Percentiles rank a stretch among this genome's conserved stretches.
phyloP scores from a whole-genome alignment of 441 rosid species.

The Pelargonium citronellum region DNA sequence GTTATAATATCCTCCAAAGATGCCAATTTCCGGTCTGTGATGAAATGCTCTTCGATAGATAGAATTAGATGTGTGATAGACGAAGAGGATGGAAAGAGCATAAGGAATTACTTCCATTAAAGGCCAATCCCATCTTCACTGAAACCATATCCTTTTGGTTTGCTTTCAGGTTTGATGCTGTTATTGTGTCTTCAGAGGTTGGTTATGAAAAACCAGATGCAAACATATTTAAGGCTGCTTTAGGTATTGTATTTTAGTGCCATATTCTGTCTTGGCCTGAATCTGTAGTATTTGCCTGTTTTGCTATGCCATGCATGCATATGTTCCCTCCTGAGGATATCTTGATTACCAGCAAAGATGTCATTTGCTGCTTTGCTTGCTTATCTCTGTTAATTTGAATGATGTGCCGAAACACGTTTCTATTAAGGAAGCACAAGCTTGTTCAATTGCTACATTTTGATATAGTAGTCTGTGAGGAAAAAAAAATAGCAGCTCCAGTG shows the following conservation, averaged over 20 bases:
- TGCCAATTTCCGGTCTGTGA: neutral
- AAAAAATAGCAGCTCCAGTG: neutral
- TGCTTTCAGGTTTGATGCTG: constrained; percentile 64
- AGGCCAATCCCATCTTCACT: neutral
- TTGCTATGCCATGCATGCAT: neutral
- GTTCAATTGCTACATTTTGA: too few relatives aligned
- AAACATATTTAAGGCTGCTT: constrained; percentile 59
- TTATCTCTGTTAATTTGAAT: too few relatives aligned
- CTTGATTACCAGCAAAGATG: too few relatives aligned
- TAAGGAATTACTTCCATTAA: too few relatives aligned
- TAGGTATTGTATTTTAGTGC: constrained; percentile 38
- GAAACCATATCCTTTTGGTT: constrained; percentile 7
- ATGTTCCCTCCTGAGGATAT: too few relatives aligned
- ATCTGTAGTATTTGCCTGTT: neutral
- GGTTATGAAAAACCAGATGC: constrained; percentile 78
- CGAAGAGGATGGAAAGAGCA: too few relatives aligned
- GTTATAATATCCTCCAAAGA: neutral
- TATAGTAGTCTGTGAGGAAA: neutral
- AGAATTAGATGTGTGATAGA: too few relatives aligned
- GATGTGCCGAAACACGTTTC: too few relatives aligned
- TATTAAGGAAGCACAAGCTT: too few relatives aligned
- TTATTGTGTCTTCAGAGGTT: constrained; percentile 72
- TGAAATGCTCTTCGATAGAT: too few relatives aligned
- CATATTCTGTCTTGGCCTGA: neutral
- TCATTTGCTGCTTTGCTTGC: too few relatives aligned